phyloP scores from a whole-genome alignment of 2,329 filamentous ascomycete genomes.

The Plectosphaerella sp. region DNA sequence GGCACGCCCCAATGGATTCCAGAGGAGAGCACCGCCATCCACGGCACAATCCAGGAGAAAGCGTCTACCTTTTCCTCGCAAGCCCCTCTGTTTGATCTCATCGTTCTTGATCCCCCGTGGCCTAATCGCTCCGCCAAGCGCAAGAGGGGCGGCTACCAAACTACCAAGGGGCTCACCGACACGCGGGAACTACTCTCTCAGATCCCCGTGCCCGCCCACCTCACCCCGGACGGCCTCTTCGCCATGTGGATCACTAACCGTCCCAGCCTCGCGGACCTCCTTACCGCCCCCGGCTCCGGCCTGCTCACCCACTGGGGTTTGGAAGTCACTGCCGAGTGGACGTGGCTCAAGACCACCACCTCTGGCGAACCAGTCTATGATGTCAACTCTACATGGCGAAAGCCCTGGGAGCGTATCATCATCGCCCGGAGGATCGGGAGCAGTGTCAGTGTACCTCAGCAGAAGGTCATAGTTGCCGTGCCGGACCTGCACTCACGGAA shows the following conservation, averaged over 20 bases:
- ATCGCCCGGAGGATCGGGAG: constrained; percentile 45
- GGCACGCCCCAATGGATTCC: constrained; percentile 29
- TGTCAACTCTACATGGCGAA: constrained; percentile 60
- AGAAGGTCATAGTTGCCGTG: constrained; percentile 62
- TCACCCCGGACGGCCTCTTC: constrained; percentile 53
- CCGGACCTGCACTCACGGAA: constrained; percentile 78
- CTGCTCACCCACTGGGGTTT: constrained; percentile 66
- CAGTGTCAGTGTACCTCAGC: constrained; percentile 16
- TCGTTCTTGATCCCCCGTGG: constrained; percentile 77
- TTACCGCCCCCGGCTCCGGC: constrained; percentile 43
- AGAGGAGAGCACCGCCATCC: constrained; percentile 37
- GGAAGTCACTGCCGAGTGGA: constrained; percentile 64
- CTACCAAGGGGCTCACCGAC: constrained; percentile 38
- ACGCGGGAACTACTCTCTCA: constrained; percentile 44
- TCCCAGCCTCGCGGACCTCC: constrained; percentile 49
- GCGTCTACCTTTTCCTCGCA: constrained; percentile 32
- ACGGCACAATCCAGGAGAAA: constrained; percentile 41
- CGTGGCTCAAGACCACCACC: constrained; percentile 71
- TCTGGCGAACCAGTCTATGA: constrained; percentile 60
- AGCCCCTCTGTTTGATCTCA: constrained; percentile 57
- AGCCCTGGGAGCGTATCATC: constrained; percentile 72
- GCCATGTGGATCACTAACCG: constrained; percentile 79
- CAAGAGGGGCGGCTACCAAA: constrained; percentile 45
- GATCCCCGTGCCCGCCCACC: constrained; percentile 51
- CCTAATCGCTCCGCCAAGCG: constrained; percentile 70